These are phyloP conservation scores for Verticillium tricorpus DNA, from an alignment of 2,329 filamentous ascomycete species.

Conservation along the genomic window DNA sequence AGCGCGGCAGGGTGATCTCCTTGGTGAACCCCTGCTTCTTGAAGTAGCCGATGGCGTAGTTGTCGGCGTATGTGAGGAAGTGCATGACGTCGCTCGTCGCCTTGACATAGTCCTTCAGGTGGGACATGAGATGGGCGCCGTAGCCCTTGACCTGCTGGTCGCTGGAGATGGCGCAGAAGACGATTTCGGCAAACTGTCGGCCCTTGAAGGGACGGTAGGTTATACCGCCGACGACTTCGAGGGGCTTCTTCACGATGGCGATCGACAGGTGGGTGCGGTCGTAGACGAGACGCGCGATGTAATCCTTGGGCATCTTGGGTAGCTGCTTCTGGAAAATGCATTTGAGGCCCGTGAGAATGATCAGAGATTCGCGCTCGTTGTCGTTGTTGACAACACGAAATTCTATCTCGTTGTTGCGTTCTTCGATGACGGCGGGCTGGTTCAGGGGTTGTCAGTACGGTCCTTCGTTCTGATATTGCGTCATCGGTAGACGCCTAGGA, in stretches of 20 bases:
- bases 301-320: constrained; percentile 99
- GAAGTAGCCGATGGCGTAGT: constrained; percentile 98
- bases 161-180: constrained; percentile 95
- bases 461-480: neutral
- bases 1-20: constrained; percentile 87
- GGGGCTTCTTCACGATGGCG: constrained; percentile 92
- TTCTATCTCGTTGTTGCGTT: constrained; percentile 90
- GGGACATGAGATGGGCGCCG: constrained; percentile 95
- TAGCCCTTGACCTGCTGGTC: constrained; percentile 99
- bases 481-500: neutral
- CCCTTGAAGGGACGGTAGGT: constrained; percentile 93
- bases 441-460: constrained; percentile 14
- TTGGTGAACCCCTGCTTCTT: constrained; percentile 99
- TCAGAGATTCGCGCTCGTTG: constrained; percentile 77
- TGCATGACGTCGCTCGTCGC: constrained; percentile 97
- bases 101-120: constrained; percentile 97
- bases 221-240: constrained; percentile 95
- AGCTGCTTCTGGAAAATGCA: constrained; percentile 98
- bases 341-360: constrained; percentile 92
- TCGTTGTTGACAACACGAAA: constrained; percentile 99
- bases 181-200: constrained; percentile 93
- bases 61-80: constrained; percentile 97
- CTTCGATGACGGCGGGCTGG: constrained; percentile 84
- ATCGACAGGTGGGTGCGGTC: constrained; percentile 95
- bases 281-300: constrained; percentile 95